Conservation (phyloP, 129 eudicot species). For the Pittosporum tobira region DNA sequence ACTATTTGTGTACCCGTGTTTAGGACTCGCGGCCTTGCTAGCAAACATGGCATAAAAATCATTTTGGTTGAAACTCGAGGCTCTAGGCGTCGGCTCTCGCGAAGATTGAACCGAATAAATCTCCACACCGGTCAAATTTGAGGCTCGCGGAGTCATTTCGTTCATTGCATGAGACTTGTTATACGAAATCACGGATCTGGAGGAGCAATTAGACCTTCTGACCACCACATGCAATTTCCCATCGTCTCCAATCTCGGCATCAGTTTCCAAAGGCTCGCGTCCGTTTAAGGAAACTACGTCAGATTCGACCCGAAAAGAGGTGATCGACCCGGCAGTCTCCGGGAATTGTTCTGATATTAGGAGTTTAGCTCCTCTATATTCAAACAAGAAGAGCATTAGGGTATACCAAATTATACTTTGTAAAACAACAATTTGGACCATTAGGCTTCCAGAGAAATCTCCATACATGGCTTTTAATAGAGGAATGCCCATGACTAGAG, state of each 20-base stretch:
- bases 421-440: constrained; percentile 90
- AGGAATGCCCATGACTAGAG: constrained; percentile 95
- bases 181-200: constrained; percentile 49
- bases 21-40: constrained; percentile 77
- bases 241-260: constrained; percentile 89
- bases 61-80: constrained; percentile 81
- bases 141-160: constrained; percentile 68
- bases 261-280: constrained; percentile 76
- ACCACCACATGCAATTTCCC: constrained; percentile 87
- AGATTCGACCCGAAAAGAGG: constrained; percentile 79
- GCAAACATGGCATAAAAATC: constrained; percentile 87
- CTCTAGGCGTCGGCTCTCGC: constrained; percentile 82
- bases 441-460: constrained; percentile 66
- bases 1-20: constrained; percentile 62
- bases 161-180: constrained; percentile 41
- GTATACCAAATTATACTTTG: constrained; percentile 97
- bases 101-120: constrained; percentile 90
- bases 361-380: constrained; percentile 72
- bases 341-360: constrained; percentile 87
- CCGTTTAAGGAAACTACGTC: constrained; percentile 85
- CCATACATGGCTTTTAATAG: constrained; percentile 89
- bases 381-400: constrained; percentile 80
- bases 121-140: constrained; percentile 90
- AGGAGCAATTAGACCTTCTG: constrained; percentile 57
- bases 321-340: constrained; percentile 72